Percentiles rank a stretch among this genome's conserved stretches.
phyloP scores from a whole-genome alignment of 2,329 filamentous ascomycete genomes.

The Xylariales sp. region DNA sequence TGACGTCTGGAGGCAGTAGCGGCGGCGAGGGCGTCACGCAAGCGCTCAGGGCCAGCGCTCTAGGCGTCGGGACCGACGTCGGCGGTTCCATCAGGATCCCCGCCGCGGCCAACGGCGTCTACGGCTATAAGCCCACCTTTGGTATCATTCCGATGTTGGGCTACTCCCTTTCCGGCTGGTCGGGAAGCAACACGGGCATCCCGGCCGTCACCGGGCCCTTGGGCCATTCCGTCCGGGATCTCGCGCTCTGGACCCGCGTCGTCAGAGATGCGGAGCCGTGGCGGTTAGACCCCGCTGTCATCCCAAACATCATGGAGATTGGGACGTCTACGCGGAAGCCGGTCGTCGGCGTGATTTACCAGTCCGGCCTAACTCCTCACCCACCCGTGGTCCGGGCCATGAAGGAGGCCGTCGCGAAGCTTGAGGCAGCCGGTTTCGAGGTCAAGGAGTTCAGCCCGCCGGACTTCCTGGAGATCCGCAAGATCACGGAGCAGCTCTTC shows the following conservation, averaged over 20 bases:
- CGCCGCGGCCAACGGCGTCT: constrained; percentile 24
- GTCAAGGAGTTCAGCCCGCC: constrained; percentile 24
- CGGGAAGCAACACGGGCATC: constrained; percentile 23
- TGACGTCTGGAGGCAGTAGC: constrained; percentile 17
- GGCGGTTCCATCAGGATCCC: constrained; percentile 21
- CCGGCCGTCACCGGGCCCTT: constrained; percentile 22
- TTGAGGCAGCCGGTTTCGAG: constrained; percentile 21
- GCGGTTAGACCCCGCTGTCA: constrained; percentile 17
- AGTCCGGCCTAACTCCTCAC: constrained; percentile 23
- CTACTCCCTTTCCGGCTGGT: constrained; percentile 24
- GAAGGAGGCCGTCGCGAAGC: constrained; percentile 19
- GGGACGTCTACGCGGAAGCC: constrained; percentile 14
- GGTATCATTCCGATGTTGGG: constrained; percentile 26
- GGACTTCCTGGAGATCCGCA: constrained; percentile 23
- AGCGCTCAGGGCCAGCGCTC: constrained; percentile 17
- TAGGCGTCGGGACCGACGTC: constrained; percentile 19
- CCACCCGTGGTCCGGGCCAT: constrained; percentile 23
- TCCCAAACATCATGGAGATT: constrained; percentile 15
- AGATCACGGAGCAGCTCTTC: constrained; percentile 26
- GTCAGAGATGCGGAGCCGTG: constrained; percentile 19
- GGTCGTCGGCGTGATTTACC: constrained; percentile 22
- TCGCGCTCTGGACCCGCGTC: constrained; percentile 15
- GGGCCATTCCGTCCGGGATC: constrained; percentile 20
- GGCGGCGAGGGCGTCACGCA: constrained; percentile 17
- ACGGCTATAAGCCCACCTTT: constrained; percentile 23